phyloP scores from a whole-genome alignment of 2,329 filamentous ascomycete species.

The Alternaria infectoria region DNA sequence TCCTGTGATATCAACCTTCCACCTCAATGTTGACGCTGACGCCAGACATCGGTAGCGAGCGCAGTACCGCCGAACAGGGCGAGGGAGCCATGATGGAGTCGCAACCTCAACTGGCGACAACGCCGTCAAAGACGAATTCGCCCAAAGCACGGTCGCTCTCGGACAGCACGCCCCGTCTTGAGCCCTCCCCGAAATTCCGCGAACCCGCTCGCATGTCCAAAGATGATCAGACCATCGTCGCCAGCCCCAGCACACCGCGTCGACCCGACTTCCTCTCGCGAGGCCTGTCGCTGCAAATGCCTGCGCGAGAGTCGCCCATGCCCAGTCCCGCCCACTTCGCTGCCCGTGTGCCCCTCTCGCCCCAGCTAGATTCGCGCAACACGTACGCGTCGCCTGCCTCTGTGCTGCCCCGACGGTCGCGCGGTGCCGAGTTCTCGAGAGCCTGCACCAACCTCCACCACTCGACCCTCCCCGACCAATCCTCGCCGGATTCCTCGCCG shows the following conservation, averaged over 20 bases:
- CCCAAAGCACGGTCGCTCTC: constrained; percentile 54
- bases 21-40: constrained; percentile 33
- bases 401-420: constrained; percentile 84
- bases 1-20: constrained; percentile 11
- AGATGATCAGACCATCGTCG: constrained; percentile 53
- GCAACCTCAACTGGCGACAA: constrained; percentile 26
- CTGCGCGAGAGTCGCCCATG: constrained; percentile 57
- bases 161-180: constrained; percentile 52
- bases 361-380: constrained; percentile 82
- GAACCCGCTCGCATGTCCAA: constrained; percentile 50
- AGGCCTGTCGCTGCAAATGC: constrained; percentile 74
- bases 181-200: constrained; percentile 54
- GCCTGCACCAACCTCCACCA: constrained; percentile 95
- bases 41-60: constrained; percentile 23
- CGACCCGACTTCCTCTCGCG: constrained; percentile 68
- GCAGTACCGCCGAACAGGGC: constrained; percentile 20
- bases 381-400: constrained; percentile 83
- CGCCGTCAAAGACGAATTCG: constrained; percentile 46
- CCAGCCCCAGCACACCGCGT: constrained; percentile 67
- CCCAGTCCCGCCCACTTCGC: constrained; percentile 58
- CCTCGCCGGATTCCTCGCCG: constrained; percentile 89
- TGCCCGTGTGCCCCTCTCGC: constrained; percentile 75
- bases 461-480: constrained; percentile 87
- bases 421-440: constrained; percentile 90
- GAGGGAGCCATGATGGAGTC: constrained; percentile 21